Evolutionary conservation across 23 red algal species (phyloP), one percentile per base, ranked within the genome.

Genomic region (Gracilariopsis chorda): DNA sequence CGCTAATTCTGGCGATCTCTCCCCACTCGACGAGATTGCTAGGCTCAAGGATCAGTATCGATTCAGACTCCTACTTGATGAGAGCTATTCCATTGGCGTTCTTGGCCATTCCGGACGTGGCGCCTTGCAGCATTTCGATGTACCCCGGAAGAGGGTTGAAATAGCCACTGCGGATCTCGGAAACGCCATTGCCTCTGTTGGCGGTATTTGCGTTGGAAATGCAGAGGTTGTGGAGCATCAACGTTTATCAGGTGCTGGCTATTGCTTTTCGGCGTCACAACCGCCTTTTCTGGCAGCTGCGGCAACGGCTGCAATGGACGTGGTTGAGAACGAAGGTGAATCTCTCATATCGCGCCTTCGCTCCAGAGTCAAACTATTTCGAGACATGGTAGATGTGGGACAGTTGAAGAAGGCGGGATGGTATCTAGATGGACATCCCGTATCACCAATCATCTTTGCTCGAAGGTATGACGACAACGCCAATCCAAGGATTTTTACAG

Each of bases 221-320:
- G 62, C 56, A 0, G 82, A 88, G 17, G 93, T 95, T 13, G 97
- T 95, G 13, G 73, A 90, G 17, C 97, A 99, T 68, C 97, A 99
- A 82, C 89, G 97, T 25, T 60, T 99, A 17, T 95, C 92, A 0
- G 92, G 97, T 35, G 97, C 97, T 25, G 97, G 97, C 11, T 99
- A 99, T 65, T 99, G 97, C 59, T 99, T 99, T 61, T 95, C 92
- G 0, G 97, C 97, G 7, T 84, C 97, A 32, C 97, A 99, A 64
- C 97, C 97, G 19, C 97, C 97, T 39, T 99, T 90, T 86, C 75
- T 99, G 45, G 97, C 97, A 27, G 88, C 83, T 7, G 97, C 97
- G 0, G 86, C 61, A 4, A 91, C 88, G 12, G 83, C 51, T 25
- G 97, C 80, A 2, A 25, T 95, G 1, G 24, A 87, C 27, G 64